These are phyloP conservation scores for Punica granatum DNA, from an alignment of 345 rosid genomes.

Conservation along the genomic window DNA sequence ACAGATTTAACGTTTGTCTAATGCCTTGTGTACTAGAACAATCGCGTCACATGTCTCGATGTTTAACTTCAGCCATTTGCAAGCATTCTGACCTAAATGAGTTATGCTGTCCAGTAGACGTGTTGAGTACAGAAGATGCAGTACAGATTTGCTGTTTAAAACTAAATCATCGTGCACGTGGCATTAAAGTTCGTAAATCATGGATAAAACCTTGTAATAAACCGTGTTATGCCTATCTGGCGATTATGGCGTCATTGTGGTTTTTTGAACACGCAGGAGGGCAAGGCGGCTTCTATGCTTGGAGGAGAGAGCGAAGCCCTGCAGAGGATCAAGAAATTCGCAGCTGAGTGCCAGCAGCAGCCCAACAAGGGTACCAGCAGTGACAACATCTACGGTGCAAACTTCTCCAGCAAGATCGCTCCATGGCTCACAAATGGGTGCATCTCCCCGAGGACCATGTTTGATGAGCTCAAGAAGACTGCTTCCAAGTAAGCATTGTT, in stretches of 20 bases:
- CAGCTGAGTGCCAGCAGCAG: slow-evolving; percentile 76
- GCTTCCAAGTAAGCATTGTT: slow-evolving; percentile 37
- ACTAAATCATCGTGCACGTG: background rate
- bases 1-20: background rate
- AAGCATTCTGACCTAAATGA: background rate
- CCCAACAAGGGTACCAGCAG: slow-evolving; percentile 49
- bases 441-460: slow-evolving; percentile 87
- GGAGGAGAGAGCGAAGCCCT: slow-evolving; percentile 98
- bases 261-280: slow-evolving; percentile 36
- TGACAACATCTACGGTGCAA: slow-evolving; percentile 76
- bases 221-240: background rate
- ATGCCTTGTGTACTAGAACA: too few relatives aligned
- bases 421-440: slow-evolving; percentile 93
- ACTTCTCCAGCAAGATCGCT: slow-evolving; percentile 90
- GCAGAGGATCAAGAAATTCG: slow-evolving; percentile 64
- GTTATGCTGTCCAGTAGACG: background rate
- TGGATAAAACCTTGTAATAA: background rate
- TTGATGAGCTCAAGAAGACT: slow-evolving; percentile 87
- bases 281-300: slow-evolving; percentile 60
- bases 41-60: background rate
- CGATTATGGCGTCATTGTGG: background rate
- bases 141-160: background rate
- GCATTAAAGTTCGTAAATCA: background rate
- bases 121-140: background rate
- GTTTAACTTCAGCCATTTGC: background rate